Conservation (phyloP, 2,329 filamentous ascomycete genomes). For the Teratosphaeria viscida region DNA sequence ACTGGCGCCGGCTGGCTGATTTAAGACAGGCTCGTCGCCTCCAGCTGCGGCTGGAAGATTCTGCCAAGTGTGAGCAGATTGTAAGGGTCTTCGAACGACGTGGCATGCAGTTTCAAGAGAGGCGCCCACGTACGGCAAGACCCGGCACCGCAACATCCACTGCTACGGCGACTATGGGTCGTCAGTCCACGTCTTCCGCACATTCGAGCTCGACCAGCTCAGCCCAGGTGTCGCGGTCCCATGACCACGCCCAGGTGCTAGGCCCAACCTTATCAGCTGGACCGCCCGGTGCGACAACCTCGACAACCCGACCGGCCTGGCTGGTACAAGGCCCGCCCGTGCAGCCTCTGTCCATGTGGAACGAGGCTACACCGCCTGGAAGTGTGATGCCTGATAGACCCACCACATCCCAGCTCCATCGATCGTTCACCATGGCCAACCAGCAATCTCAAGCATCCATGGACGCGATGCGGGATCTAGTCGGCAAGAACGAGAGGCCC, state of each 20-base stretch:
- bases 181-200: conserved; percentile 1
- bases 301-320: neutral
- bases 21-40: conserved; percentile 19
- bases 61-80: conserved; percentile 14
- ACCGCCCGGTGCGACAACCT: too few species aligned
- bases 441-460: conserved; percentile 7
- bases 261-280: neutral
- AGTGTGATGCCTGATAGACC: conserved; percentile 2
- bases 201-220: conserved; percentile 1
- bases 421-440: conserved; percentile 5
- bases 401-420: conserved; percentile 2
- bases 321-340: neutral
- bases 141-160: conserved; percentile 6
- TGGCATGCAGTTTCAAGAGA: conserved; percentile 20
- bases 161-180: neutral
- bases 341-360: neutral
- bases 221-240: neutral
- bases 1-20: neutral
- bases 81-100: conserved; percentile 13
- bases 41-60: conserved; percentile 20
- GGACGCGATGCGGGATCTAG: conserved; percentile 1
- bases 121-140: conserved; percentile 12
- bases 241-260: neutral
- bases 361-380: conserved; percentile 2
- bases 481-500: conserved; percentile 2